Evolutionary conservation across 768 basidiomycete species (phyloP), one percentile per base, ranked within the genome.

Genomic region (Tubosaeta sp.): DNA sequence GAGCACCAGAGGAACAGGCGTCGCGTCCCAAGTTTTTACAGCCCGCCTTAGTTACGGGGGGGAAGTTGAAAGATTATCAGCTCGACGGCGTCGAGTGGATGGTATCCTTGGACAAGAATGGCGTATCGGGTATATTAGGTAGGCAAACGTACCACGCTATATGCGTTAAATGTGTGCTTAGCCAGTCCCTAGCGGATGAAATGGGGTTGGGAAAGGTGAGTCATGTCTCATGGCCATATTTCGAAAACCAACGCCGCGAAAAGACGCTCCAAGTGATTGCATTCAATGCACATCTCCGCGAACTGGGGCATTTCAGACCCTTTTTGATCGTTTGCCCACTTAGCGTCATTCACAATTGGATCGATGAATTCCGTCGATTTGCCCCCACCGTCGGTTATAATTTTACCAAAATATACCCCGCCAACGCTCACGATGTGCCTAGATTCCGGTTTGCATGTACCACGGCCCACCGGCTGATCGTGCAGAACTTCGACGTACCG

Each of bases 81-180:
- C 78, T 97, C 2, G 90, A 94, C 45, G 95, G 95, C 0, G 79
- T 96, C 14, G 89, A 94, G 55, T 97, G 95, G 95, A 89, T 96
- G 89, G 85, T 88, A 1, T 84, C 84, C 11, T 69, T 96, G 14
- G 86, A 91, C 65, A 80, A 88, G 68, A 93, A 92, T 59, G 89
- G 89, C 1, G 86, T 90, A 19, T 84, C 83, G 1, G 89, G 89
- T 1, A 90, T 90, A 52, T 59, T 90, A 35, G 87, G 86, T 87
- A 52, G 31, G 78, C 64, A n/a, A 13, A 30, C 21, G 24, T 13
- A n/a, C 19, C 29, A 30, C 70, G 2, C 3, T 16, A 45, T 11
- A 1, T 1, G 11, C 36, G n/a, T n/a, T n/a, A n/a, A n/a, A n/a
- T n/a, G 60, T 60, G 35, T 64, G 2, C 14, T 35, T 44, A 19